Conservation (phyloP, 2,329 filamentous ascomycete genomes). For the Lachnellula arida region DNA sequence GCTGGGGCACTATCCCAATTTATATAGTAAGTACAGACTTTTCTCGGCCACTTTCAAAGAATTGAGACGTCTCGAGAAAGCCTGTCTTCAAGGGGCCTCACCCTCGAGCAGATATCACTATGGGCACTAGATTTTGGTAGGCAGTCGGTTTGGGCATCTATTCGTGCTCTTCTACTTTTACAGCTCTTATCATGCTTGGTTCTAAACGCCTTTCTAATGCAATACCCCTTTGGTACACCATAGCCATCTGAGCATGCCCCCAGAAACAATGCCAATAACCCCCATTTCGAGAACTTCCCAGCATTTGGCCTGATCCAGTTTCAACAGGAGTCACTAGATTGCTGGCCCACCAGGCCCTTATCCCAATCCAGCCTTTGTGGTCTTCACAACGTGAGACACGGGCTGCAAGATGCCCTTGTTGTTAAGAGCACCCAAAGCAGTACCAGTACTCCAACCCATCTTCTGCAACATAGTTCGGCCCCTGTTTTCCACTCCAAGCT, state of each 20-base stretch:
- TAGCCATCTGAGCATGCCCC: neutral
- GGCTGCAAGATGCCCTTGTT: constrained; percentile 88
- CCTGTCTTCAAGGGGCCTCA: no score
- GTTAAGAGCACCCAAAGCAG: constrained; percentile 71
- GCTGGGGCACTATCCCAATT: no score
- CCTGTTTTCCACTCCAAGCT: constrained; percentile 76
- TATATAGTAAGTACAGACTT: no score
- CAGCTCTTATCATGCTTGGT: neutral
- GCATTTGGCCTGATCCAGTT: no score
- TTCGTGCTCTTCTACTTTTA: neutral
- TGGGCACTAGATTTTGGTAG: no score
- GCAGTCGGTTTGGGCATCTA: neutral
- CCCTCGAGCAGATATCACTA: no score
- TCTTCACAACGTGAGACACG: constrained; percentile 83
- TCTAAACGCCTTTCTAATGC: neutral
- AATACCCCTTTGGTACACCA: neutral
- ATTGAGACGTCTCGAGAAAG: no score
- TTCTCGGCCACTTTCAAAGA: no score
- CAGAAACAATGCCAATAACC: neutral
- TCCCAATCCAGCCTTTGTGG: constrained; percentile 76
- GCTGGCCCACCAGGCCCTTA: constrained; percentile 14
- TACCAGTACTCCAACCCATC: constrained; percentile 93
- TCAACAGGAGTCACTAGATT: no score
- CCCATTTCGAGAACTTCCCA: neutral
- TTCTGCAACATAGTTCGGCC: constrained; percentile 88